phyloP scores from a whole-genome alignment of 176 grass and related monocot species.

The Zea mays region DNA sequence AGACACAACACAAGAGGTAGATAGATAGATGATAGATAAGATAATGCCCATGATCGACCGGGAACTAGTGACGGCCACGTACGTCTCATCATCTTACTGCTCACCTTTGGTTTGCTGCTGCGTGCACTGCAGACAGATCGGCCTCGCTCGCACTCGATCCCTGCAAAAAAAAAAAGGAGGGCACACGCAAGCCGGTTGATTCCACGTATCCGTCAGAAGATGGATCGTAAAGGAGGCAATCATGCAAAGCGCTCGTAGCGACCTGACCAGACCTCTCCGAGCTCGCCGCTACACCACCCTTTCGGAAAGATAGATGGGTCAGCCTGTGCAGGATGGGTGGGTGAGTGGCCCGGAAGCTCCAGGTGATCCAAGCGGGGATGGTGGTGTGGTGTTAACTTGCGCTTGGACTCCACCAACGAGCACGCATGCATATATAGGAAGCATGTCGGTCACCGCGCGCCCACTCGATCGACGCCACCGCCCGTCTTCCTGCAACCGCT shows the following conservation, averaged over 20 bases:
- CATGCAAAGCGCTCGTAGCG: neutral
- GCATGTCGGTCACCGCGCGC: neutral
- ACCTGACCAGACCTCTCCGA: neutral
- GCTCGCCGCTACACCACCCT: neutral
- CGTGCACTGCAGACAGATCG: neutral
- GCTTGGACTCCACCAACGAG: neutral
- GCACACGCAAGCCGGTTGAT: neutral
- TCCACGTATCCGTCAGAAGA: constrained; percentile 20
- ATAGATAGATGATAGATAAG: neutral
- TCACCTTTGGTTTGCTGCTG: neutral
- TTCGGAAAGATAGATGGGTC: constrained; percentile 9
- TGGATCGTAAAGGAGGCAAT: constrained; percentile 38
- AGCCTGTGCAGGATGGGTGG: neutral
- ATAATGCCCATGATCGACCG: neutral
- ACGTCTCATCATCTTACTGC: neutral
- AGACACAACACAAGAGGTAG: too few species aligned
- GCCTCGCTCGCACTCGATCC: neutral
- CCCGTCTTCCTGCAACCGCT: constrained; percentile 16
- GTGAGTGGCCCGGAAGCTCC: constrained; percentile 15
- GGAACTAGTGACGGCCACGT: neutral
- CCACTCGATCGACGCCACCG: neutral
- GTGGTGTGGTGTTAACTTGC: constrained; percentile 14
- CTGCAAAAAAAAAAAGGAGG: constrained; percentile 4
- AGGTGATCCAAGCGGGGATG: constrained; percentile 4
- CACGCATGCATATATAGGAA: constrained; percentile 23